phyloP scores from a whole-genome alignment of 2,329 filamentous ascomycete genomes.

The Escovopsis sp. region DNA sequence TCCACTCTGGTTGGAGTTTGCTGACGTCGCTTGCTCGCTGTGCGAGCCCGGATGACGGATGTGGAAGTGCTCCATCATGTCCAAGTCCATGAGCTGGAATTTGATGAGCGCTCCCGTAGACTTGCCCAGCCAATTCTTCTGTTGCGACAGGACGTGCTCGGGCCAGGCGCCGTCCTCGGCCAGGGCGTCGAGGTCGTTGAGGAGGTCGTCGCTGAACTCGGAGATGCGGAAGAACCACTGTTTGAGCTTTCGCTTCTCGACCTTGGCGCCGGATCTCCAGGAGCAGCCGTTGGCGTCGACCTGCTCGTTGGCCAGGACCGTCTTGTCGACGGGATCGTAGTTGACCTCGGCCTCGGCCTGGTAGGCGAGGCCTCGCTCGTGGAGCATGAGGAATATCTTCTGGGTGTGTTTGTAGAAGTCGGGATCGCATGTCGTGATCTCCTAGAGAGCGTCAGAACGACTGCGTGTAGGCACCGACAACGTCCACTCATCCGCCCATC shows the following conservation, averaged over 20 bases:
- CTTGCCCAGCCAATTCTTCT: conserved; percentile 77
- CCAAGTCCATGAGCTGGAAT: conserved; percentile 45
- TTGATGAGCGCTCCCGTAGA: conserved; percentile 58
- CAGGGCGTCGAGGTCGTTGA: conserved; percentile 55
- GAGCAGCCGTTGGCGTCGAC: conserved; percentile 75
- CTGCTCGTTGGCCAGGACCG: conserved; percentile 83
- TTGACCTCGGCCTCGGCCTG: conserved; percentile 75
- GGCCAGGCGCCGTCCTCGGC: conserved; percentile 56
- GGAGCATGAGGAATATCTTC: conserved; percentile 64
- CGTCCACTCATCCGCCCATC: too few species aligned
- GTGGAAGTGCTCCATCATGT: too few species aligned
- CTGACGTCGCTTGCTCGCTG: conserved; percentile 22
- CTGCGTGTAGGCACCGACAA: too few species aligned
- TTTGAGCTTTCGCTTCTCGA: conserved; percentile 62
- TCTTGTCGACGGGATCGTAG: conserved; percentile 79
- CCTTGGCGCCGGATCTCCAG: conserved; percentile 75
- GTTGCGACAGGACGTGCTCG: conserved; percentile 67
- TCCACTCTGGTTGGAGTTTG: too few species aligned
- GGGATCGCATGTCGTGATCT: conserved; percentile 71
- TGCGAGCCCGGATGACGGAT: too few species aligned
- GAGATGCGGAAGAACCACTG: conserved; percentile 89
- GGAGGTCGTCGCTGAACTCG: conserved; percentile 54
- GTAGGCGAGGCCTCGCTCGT: conserved; percentile 62
- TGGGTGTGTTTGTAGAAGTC: conserved; percentile 84
- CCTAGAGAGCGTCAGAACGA: conserved; percentile 29